Evolutionary conservation across 2,329 filamentous ascomycete genomes (phyloP).

Genomic region (Hymenoscyphus infarciens): DNA sequence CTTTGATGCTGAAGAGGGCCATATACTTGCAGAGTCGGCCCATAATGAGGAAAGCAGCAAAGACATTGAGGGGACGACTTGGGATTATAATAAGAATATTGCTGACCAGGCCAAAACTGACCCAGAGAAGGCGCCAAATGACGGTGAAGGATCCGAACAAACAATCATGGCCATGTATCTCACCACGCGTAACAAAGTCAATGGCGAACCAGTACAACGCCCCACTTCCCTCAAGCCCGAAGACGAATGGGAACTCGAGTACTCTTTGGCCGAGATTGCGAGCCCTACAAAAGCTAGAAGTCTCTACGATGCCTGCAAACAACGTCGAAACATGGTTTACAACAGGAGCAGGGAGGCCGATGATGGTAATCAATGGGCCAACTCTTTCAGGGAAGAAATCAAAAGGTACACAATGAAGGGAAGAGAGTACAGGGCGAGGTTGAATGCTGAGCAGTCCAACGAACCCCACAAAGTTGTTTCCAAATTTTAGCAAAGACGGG

Average conservation of each 20-base stretch:
- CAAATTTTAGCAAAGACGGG: background rate
- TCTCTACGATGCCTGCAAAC: conserved; percentile 55
- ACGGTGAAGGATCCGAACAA: conserved; percentile 12
- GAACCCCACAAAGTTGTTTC: conserved; percentile 32
- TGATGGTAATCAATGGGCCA: conserved; percentile 19
- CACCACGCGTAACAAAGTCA: conserved; percentile 68
- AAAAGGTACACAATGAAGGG: conserved; percentile 52
- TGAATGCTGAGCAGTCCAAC: conserved; percentile 50
- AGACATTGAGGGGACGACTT: background rate
- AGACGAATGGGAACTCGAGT: conserved; percentile 72
- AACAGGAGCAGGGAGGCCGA: conserved; percentile 36
- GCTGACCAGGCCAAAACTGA: background rate
- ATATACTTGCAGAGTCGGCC: background rate
- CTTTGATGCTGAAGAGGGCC: background rate
- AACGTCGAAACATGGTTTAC: conserved; percentile 47
- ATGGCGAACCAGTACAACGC: conserved; percentile 59
- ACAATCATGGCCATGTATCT: conserved; percentile 53
- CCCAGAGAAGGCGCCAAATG: conserved; percentile 14
- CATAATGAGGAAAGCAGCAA: background rate
- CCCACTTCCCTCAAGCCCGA: conserved; percentile 46
- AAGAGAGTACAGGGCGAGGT: conserved; percentile 51
- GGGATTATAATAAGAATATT: conserved; percentile 13
- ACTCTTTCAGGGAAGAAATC: conserved; percentile 36
- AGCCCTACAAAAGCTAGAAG: conserved; percentile 39
- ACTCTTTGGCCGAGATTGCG: conserved; percentile 64